Base-by-base conservation (phyloP, 129 eudicot species). In the Flaveria ramosissima region DNA sequence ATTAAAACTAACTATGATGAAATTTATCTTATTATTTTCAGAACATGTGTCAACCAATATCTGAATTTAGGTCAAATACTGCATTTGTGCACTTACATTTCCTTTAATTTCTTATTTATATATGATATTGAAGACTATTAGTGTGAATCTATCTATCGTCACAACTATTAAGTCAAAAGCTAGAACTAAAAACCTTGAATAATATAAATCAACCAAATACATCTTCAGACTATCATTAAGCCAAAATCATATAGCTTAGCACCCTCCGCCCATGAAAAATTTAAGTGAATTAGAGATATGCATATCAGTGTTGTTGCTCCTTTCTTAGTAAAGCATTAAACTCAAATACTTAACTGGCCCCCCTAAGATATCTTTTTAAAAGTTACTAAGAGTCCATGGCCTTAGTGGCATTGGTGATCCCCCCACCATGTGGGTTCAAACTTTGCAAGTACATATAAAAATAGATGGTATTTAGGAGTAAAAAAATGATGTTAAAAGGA, bases 181-280 rank as follows among this genome's bases (percentile, higher is more conserved):
- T 60, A 24, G n/a, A 24, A 60, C 66, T 60, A 3, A 23, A 60
- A 60, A 10, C 66, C 41, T 60, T 60, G n/a, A 10, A 60, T 12
- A 60, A 23, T 24, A 60, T 9, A 24, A 60, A 60, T 60, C 12
- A 11, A 63, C 23, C 21, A 63, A 63, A 23, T 30, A 63, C 14
- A 60, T 60, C 39, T 2, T 60, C 66, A 60, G 15, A 20, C 62
- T 17, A 57, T 48, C 23, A 24, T 24, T 11, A 24, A 13, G 59
- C 17, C 11, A 72, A 19, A 36, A 52, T 23, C 24, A 26, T 27
- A 15, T 70, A 20, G 23, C 42, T 70, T 50, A 19, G 62, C 20
- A 16, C 57, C 57, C 57, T 13, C 60, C 30, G 48, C 75, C 53
- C 63, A 71, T 50, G 76, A 72, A 32, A 72, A 53, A 62, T 53